Evolutionary conservation across 1,139 yeast genomes (phyloP), one percentile per base, ranked within the genome.

Genomic region (Blastobotrys raffinosifermentans): DNA sequence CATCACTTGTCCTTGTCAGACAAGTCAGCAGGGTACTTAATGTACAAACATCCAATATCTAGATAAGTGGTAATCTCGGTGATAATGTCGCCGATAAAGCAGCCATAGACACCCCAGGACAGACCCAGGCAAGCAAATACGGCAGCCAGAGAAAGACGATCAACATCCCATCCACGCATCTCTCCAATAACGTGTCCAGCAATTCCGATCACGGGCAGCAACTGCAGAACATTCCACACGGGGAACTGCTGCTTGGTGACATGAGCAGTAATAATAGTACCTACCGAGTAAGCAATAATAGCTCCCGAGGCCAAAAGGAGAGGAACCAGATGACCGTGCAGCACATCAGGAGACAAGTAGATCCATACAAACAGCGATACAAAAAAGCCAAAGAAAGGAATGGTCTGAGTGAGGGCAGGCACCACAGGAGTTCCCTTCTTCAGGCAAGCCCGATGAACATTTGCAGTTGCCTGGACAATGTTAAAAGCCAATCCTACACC

Each of bases 221-320:
- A 66, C 71, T 79, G 72, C 29, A 94, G 86, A 20, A 79, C 72
- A 44, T 85, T 84, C 43, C 72, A 50, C 58, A 69, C 64, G 34
- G 97, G 97, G 69, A 83, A 89, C 2, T 63, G 54, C 55, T 85
- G 94, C 40, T 73, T 63, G 0, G 96, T 86, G 53, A 89, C 75
- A 60, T 89, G 96, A 2, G 87, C 93, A 42, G 84, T 70, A 53
- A 89, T 89, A 50, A 89, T 85, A 56, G 94, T 74, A 3, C 97
- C 97, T 15, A 89, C 96, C 2, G 77, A 69, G 53, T 85, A 81
- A 0, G 97, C 96, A 52, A 82, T 65, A 1, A 84, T 71, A 26
- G 81, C 69, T 3, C 96, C 96, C 47, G 81, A 73, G 2, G 85
- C 72, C 25, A 84, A 55, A 20, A 79, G 64, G 49, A 80, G 69